Evolutionary conservation across 257 asterid species (phyloP), one percentile per base, ranked within the genome.

Genomic region (Forsythia viridissima): DNA sequence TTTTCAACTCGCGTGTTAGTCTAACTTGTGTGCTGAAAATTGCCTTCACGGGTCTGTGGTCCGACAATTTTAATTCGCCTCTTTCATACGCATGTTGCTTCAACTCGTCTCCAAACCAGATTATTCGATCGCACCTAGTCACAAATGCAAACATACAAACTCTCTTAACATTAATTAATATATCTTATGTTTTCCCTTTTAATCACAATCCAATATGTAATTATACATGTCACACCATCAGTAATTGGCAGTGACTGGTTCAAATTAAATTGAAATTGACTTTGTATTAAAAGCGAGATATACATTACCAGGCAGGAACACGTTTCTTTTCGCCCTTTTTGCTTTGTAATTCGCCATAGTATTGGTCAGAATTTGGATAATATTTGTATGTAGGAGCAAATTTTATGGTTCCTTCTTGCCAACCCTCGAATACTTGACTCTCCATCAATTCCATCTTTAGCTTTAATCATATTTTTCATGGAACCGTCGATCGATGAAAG

Each of bases 341-440:
- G 20, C 69, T 74, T 20, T 85, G 79, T 16, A 75, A 13, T 10
- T 13, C 57, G 57, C 93, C 93, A n/a, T 87, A 85, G 44, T 91
- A 91, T 37, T 83, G 87, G 75, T 84, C 86, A 6, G 93, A 89
- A 82, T 82, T 79, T 0, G 77, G 88, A 82, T 80, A 82, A 21
- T 89, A 89, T 81, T 91, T 91, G 83, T 89, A 91, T 0, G 96
- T 91, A 41, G 96, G 96, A 1, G 87, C 86, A 87, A 91, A 91
- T n/a, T 85, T 77, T 9, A 89, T 91, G 20, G 57, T 55, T 72
- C 91, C 93, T 86, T 91, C 93, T 3, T 82, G 80, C 93, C 96
- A 91, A 3, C 89, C 92, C 82, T 87, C 88, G 15, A 91, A 91
- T 59, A 86, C 87, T 82, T 86, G 89, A n/a, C 88, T 91, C 70